Base-by-base conservation (phyloP, 1,139 yeast species). In the Suhomyces bribrorum region DNA sequence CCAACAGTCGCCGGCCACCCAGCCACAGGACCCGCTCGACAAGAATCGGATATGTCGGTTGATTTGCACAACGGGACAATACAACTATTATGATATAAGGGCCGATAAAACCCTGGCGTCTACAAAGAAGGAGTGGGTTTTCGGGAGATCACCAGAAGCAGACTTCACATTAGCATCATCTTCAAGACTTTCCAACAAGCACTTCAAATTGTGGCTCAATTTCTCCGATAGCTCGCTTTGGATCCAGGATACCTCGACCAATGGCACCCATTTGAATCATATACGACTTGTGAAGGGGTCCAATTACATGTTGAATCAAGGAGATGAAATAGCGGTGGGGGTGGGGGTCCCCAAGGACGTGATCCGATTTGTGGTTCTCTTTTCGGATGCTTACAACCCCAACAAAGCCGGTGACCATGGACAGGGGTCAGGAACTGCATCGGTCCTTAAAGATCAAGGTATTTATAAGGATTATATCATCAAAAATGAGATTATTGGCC, bases 241-340 rank as follows among this genome's bases (percentile, higher is more conserved):
- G 77, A 70, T 85, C 32, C 84, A 77, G 52, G 95, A 85, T 56
- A 62, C 71, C 3, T 82, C 89, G 0, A 92, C 97, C 2, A 92
- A 92, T 61, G 98, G 98, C 5, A 92, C 98, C 0, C 85, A 79
- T 68, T 65, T 90, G 34, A 92, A 92, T 63, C 82, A 81, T 20
- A 75, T 75, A 32, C 72, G 89, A 34, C 62, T 90, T 14, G 87
- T 83, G 14, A 86, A 84, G 55, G 84, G 85, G n/a, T 79, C 85
- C 36, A 86, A 88, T 50, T 88, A 87, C 59, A 79, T 90, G 52
- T 62, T 92, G 31, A 83, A 83, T 30, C 96, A 88, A 53, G 97
- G 97, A 4, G 98, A 92, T 57, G 96, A 88, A 56, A 82, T 92
- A 27, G 77, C 92, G 0, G 86, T 90, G 0, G 97, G 97, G 0